These are phyloP conservation scores for Coleophoma cylindrospora DNA, from an alignment of 2,329 filamentous ascomycete species.

Conservation along the genomic window DNA sequence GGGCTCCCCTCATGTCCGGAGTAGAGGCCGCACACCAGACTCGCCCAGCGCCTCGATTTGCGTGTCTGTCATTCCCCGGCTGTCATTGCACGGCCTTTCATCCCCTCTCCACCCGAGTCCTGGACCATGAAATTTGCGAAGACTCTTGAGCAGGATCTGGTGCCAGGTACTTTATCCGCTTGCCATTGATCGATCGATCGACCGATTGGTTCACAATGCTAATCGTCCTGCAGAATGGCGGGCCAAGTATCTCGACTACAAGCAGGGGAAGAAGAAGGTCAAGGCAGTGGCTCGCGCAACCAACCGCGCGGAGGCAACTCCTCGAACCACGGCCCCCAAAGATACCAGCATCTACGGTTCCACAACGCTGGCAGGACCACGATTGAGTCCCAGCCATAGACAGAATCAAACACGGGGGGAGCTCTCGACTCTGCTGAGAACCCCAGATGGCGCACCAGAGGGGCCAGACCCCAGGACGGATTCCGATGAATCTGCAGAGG, in stretches of 20 bases:
- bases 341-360: constrained; percentile 5
- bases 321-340: background rate
- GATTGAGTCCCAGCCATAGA: constrained; percentile 2
- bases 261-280: constrained; percentile 87
- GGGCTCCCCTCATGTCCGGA: no score
- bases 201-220: background rate
- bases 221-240: constrained; percentile 64
- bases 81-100: no score
- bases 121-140: constrained; percentile 56
- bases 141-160: constrained; percentile 78
- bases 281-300: constrained; percentile 76
- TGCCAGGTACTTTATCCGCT: constrained; percentile 56
- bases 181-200: background rate
- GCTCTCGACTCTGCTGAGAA: constrained; percentile 9
- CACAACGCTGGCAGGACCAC: constrained; percentile 10
- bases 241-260: constrained; percentile 89
- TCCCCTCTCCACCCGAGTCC: no score
- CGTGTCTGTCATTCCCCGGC: no score
- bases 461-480: constrained; percentile 15
- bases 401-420: constrained; percentile 3
- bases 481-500: constrained; percentile 11
- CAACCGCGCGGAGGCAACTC: constrained; percentile 42
- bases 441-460: constrained; percentile 10
- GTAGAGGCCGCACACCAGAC: no score
- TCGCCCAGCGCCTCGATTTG: no score